These are phyloP conservation scores for Yamadazyma dendronema DNA, from an alignment of 1,139 yeast species.

Conservation along the genomic window DNA sequence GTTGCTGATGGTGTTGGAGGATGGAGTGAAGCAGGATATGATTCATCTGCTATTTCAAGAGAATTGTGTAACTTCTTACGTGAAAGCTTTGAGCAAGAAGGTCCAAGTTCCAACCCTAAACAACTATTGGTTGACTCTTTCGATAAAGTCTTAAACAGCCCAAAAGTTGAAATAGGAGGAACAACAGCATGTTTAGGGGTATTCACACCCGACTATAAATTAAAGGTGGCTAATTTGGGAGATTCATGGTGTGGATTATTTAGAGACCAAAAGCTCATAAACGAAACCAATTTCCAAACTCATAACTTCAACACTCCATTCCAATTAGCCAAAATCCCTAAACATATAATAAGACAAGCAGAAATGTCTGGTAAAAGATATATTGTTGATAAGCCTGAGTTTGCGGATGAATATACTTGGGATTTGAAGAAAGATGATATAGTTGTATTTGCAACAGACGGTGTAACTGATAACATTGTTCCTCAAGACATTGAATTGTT, in stretches of 20 bases:
- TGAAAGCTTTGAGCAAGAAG: slow-evolving; percentile 23
- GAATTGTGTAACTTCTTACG: slow-evolving; percentile 54
- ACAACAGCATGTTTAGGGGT: slow-evolving; percentile 91
- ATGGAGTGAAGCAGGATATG: slow-evolving; percentile 91
- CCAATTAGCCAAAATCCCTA: slow-evolving; percentile 85
- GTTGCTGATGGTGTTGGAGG: slow-evolving; percentile 99
- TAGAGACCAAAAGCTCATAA: slow-evolving; percentile 59
- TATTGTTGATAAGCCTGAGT: slow-evolving; percentile 54
- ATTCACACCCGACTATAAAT: slow-evolving; percentile 47
- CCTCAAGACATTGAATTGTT: slow-evolving; percentile 69
- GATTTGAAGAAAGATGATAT: slow-evolving; percentile 66
- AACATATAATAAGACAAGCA: slow-evolving; percentile 54
- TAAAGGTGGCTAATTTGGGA: slow-evolving; percentile 79
- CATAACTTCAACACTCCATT: slow-evolving; percentile 90
- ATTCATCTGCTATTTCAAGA: slow-evolving; percentile 77
- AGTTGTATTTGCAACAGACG: slow-evolving; percentile 87
- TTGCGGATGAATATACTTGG: slow-evolving; percentile 50
- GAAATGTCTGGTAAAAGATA: slow-evolving; percentile 56
- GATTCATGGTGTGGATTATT: slow-evolving; percentile 95
- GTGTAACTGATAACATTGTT: slow-evolving; percentile 83
- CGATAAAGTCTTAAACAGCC: slow-evolving; percentile 47
- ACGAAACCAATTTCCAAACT: slow-evolving; percentile 75
- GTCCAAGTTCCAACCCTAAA: slow-evolving; percentile 34
- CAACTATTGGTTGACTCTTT: slow-evolving; percentile 57
- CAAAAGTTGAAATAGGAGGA: slow-evolving; percentile 84